Evolutionary conservation across 2,329 filamentous ascomycete genomes (phyloP).

Genomic region (Tolypocladium endophyticum): DNA sequence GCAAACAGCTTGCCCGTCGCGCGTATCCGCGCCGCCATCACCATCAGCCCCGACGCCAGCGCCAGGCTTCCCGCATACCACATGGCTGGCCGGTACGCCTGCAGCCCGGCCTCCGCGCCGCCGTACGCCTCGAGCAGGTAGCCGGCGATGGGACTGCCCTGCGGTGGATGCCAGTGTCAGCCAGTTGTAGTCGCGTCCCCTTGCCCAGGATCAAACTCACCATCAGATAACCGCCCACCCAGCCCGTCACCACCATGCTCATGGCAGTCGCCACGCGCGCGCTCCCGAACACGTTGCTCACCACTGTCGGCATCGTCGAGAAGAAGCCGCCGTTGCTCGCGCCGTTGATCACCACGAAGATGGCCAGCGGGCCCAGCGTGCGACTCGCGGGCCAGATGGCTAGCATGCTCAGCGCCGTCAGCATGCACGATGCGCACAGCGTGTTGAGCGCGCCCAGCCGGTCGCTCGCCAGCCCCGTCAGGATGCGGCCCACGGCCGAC

Average conservation of each 20-base stretch:
- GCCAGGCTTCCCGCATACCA: slow-evolving; percentile 49
- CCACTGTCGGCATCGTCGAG: slow-evolving; percentile 51
- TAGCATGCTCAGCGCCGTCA: slow-evolving; percentile 48
- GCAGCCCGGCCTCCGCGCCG: slow-evolving; percentile 34
- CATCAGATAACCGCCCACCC: slow-evolving; percentile 51
- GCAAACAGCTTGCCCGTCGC: slow-evolving; percentile 16
- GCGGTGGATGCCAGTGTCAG: neutral
- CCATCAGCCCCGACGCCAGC: slow-evolving; percentile 30
- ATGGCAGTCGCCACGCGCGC: slow-evolving; percentile 44
- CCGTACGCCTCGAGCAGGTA: slow-evolving; percentile 46
- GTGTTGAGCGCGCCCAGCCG: slow-evolving; percentile 44
- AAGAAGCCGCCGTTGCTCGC: slow-evolving; percentile 54
- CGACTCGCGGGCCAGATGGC: slow-evolving; percentile 50
- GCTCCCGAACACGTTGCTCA: slow-evolving; percentile 48
- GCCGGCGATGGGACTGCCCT: slow-evolving; percentile 49
- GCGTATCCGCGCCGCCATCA: slow-evolving; percentile 25
- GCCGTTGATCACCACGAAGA: slow-evolving; percentile 51
- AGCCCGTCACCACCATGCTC: slow-evolving; percentile 51
- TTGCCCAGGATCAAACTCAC: slow-evolving; percentile 18
- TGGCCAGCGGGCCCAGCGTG: slow-evolving; percentile 39
- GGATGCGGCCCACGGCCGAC: slow-evolving; percentile 46
- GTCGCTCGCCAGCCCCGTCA: slow-evolving; percentile 44
- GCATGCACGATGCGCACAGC: slow-evolving; percentile 35
- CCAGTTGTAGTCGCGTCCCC: neutral
- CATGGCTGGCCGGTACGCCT: slow-evolving; percentile 49